phyloP scores from a whole-genome alignment of 2,329 filamentous ascomycete species.

The Microdochium trichocladiopsis region DNA sequence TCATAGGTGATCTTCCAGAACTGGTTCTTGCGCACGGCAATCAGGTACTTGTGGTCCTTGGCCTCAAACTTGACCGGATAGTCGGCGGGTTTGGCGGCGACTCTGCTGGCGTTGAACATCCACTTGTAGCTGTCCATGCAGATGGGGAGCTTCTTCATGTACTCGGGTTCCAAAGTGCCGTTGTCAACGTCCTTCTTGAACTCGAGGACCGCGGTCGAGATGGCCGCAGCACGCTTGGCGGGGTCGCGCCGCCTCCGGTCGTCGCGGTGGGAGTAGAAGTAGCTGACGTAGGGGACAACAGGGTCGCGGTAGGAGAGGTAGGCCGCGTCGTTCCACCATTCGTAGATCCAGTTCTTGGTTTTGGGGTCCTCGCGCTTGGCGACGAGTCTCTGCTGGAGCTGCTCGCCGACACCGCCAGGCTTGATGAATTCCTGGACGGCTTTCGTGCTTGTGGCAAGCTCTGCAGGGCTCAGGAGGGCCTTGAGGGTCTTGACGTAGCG shows the following conservation, averaged over 20 bases:
- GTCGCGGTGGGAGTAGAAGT: conserved; percentile 98
- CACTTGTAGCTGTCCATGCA: conserved; percentile 98
- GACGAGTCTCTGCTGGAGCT: conserved; percentile 81
- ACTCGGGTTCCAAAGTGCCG: conserved; percentile 85
- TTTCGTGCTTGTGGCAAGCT: conserved; percentile 68
- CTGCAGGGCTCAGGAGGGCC: conserved; percentile 61
- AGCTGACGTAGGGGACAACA: conserved; percentile 95
- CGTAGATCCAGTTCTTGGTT: conserved; percentile 86
- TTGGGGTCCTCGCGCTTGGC: conserved; percentile 74
- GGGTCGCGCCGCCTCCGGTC: conserved; percentile 83
- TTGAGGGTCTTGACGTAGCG: conserved; percentile 77
- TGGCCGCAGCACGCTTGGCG: conserved; percentile 85
- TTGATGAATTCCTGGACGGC: conserved; percentile 84
- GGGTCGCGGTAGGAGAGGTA: conserved; percentile 93
- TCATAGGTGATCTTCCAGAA: conserved; percentile 91
- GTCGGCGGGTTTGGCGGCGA: conserved; percentile 76
- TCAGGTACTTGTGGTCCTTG: conserved; percentile 75
- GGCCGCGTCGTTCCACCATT: conserved; percentile 97
- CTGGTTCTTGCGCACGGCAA: conserved; percentile 90
- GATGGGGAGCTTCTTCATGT: conserved; percentile 96
- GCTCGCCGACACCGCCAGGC: conserved; percentile 75
- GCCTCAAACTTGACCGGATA: conserved; percentile 74
- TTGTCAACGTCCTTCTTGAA: conserved; percentile 91
- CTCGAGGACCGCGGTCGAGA: conserved; percentile 77
- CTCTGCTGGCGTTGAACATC: conserved; percentile 95